Evolutionary conservation across 371 early-diverging fungal genomes (phyloP).

Genomic region (Chytridium lagenaria): DNA sequence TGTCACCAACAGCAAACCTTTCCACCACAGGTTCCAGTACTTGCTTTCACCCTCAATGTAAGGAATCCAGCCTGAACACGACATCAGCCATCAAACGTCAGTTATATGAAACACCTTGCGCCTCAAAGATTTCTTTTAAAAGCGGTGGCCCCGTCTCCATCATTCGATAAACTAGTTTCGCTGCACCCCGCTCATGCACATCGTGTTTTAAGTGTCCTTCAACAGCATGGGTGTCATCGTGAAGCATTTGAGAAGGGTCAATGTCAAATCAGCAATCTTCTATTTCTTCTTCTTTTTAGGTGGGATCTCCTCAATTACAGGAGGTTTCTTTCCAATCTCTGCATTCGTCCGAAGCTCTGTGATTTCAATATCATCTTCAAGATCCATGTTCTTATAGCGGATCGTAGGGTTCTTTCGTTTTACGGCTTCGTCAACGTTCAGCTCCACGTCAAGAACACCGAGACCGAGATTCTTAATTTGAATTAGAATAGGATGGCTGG

Average conservation of each 20-base stretch:
- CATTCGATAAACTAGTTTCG: conserved; percentile 33
- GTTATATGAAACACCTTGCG: too few species aligned
- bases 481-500: neutral
- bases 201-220: neutral
- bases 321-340: neutral
- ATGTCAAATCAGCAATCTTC: neutral
- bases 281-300: neutral
- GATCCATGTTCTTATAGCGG: neutral
- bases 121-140: conserved; percentile 38
- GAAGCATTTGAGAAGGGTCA: neutral
- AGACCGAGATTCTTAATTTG: conserved; percentile 7
- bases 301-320: conserved; percentile 2
- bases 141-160: conserved; percentile 41
- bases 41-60: conserved; percentile 41
- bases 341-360: neutral
- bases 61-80: conserved; percentile 42
- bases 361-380: conserved; percentile 4
- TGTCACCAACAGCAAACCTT: conserved; percentile 37
- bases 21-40: conserved; percentile 58
- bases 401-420: neutral
- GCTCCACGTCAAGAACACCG: conserved; percentile 13
- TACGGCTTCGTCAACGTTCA: conserved; percentile 15
- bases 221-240: neutral
- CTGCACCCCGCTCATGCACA: neutral
- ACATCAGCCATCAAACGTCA: neutral